Conservation (phyloP, 768 basidiomycete species). For the Termitomyces heimii region DNA sequence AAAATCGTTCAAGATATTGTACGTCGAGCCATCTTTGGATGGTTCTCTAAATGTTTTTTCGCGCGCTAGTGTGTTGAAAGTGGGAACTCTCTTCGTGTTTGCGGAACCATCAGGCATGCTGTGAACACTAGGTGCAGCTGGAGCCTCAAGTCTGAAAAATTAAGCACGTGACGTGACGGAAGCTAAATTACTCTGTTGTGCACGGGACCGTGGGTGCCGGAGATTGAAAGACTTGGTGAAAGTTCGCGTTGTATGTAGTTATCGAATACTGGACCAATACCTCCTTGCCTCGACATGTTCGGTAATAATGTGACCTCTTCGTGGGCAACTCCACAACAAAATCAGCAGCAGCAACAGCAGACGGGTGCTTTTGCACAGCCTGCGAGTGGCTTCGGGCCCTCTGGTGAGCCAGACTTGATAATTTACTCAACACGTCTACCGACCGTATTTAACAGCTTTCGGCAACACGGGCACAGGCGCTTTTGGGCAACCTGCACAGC, state of each 20-base stretch:
- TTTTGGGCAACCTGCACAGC: constrained; percentile 54
- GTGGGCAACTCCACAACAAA: constrained; percentile 65
- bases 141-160: constrained; percentile 17
- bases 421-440: constrained; percentile 15
- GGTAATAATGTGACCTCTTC: constrained; percentile 48
- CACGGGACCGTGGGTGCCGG: constrained; percentile 24
- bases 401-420: constrained; percentile 29
- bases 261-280: not conserved
- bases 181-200: not conserved
- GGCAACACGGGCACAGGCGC: constrained; percentile 43
- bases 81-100: constrained; percentile 34
- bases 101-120: constrained; percentile 50
- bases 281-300: constrained; percentile 47
- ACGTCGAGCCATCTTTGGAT: constrained; percentile 56
- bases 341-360: constrained; percentile 53
- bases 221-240: constrained; percentile 27
- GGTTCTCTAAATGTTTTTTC: constrained; percentile 79
- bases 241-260: constrained; percentile 12
- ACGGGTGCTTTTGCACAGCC: constrained; percentile 69
- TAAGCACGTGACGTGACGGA: constrained; percentile 24
- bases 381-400: constrained; percentile 48
- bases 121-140: not conserved
- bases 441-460: constrained; percentile 36
- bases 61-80: constrained; percentile 78
- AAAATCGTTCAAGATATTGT: constrained; percentile 86